phyloP scores from a whole-genome alignment of 1,139 yeast genomes.

The Saccharomyces hybrid region DNA sequence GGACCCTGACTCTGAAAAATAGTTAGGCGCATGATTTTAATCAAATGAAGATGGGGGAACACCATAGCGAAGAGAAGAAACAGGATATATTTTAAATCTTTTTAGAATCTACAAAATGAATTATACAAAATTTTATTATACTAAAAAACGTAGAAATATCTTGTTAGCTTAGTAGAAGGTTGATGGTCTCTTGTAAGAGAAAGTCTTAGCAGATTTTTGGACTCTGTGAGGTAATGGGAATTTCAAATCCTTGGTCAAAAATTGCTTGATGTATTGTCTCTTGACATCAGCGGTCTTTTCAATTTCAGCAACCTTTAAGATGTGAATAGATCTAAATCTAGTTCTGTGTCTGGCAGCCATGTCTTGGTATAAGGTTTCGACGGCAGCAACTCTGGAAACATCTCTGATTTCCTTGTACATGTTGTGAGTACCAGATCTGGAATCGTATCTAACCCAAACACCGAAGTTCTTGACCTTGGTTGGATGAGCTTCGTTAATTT shows the following conservation, averaged over 20 bases:
- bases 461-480: constrained; percentile 99
- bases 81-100: background rate
- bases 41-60: background rate
- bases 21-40: background rate
- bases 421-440: constrained; percentile 99
- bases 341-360: constrained; percentile 99
- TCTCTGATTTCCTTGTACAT: constrained; percentile 99
- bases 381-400: constrained; percentile 97
- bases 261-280: constrained; percentile 98
- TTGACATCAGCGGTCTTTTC: constrained; percentile 96
- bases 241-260: constrained; percentile 89
- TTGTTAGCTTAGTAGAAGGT: constrained; percentile 69
- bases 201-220: constrained; percentile 80
- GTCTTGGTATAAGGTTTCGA: constrained; percentile 97
- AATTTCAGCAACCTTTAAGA: constrained; percentile 95
- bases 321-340: constrained; percentile 98
- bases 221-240: constrained; percentile 99
- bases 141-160: constrained; percentile 13
- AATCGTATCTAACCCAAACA: constrained; percentile 99
- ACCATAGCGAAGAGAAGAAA: background rate
- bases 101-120: constrained; percentile 5
- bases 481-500: constrained; percentile 90
- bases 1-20: background rate
- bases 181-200: constrained; percentile 88
- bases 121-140: constrained; percentile 7